A percentile compares a stretch with the other conserved stretches of the same genome.
Evolutionary conservation across 192 early-diverging fungal genomes (phyloP).

Genomic region (Backusella mclennaniae): DNA sequence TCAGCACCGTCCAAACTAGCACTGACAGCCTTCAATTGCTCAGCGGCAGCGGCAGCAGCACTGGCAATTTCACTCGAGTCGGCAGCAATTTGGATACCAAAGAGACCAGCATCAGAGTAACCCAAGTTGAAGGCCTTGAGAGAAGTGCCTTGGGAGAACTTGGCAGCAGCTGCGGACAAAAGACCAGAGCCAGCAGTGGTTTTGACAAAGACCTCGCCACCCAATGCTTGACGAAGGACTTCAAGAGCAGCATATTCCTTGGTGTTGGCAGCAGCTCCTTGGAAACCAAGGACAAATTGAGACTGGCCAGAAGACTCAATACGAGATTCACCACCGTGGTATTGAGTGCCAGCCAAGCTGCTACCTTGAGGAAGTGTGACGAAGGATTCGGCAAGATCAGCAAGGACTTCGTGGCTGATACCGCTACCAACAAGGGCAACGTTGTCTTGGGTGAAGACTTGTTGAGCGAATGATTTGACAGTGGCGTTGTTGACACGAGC

Average conservation of each 20-base stretch:
- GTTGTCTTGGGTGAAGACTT: conserved; percentile 69
- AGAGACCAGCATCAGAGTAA: conserved; percentile 90
- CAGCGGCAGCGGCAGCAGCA: conserved; percentile 61
- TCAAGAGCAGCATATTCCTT: conserved; percentile 63
- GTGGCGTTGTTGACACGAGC: conserved; percentile 63
- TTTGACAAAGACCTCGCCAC: conserved; percentile 61
- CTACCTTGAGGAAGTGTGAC: conserved; percentile 41
- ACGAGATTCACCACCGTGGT: conserved; percentile 84
- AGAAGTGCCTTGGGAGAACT: conserved; percentile 50
- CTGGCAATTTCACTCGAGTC: conserved; percentile 53
- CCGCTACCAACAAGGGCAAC: conserved; percentile 86
- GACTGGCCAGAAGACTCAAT: conserved; percentile 54
- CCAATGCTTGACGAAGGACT: conserved; percentile 60
- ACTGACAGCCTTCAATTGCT: conserved; percentile 59
- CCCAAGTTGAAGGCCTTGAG: conserved; percentile 76
- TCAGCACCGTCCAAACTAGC: conserved; percentile 49
- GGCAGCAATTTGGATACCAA: conserved; percentile 77
- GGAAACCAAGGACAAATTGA: conserved; percentile 85
- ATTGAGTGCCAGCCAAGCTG: conserved; percentile 51
- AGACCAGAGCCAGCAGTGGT: conserved; percentile 62
- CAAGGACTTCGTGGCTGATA: conserved; percentile 71
- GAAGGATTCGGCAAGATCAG: conserved; percentile 60
- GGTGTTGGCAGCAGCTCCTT: conserved; percentile 58
- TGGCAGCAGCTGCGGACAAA: conserved; percentile 63
- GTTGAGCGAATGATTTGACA: conserved; percentile 70